Conservation (phyloP, 2,329 filamentous ascomycete species). For the Aspergillus neotritici region DNA sequence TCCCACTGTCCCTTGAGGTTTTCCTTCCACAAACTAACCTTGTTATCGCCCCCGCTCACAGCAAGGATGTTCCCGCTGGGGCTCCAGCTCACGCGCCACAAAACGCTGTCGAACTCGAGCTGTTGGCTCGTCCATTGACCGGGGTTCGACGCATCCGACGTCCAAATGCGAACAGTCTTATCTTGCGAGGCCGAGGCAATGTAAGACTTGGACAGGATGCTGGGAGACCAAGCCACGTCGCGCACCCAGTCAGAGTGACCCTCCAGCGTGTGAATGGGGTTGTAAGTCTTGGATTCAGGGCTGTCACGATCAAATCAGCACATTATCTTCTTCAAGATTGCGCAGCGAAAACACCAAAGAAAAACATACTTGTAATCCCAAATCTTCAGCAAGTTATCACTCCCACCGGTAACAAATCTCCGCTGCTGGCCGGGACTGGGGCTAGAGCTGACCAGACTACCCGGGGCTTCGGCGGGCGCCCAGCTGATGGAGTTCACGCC, state of each 20-base stretch:
- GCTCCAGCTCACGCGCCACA: slow-evolving; percentile 98
- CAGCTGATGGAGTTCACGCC: slow-evolving; percentile 95
- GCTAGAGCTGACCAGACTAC: slow-evolving; percentile 72
- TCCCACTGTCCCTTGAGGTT: slow-evolving; percentile 96
- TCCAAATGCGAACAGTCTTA: slow-evolving; percentile 97
- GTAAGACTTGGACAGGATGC: slow-evolving; percentile 90
- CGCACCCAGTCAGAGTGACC: slow-evolving; percentile 96
- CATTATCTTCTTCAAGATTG: neutral
- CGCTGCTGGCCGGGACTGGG: slow-evolving; percentile 60
- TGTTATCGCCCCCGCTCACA: slow-evolving; percentile 90
- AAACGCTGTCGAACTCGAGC: slow-evolving; percentile 77
- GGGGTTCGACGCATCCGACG: slow-evolving; percentile 60
- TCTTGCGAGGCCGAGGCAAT: slow-evolving; percentile 94
- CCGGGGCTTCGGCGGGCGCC: slow-evolving; percentile 80
- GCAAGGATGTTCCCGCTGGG: slow-evolving; percentile 94
- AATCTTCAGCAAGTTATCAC: slow-evolving; percentile 88
- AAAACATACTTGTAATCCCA: slow-evolving; percentile 73
- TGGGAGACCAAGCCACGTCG: slow-evolving; percentile 95
- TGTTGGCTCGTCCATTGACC: slow-evolving; percentile 80
- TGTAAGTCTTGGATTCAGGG: slow-evolving; percentile 49
- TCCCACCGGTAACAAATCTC: slow-evolving; percentile 89
- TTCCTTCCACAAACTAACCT: slow-evolving; percentile 97
- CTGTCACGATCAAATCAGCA: slow-evolving; percentile 24
- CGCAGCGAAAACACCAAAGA: neutral
- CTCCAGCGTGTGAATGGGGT: slow-evolving; percentile 52